Evolutionary conservation across 331 rosid species (phyloP).

Genomic region (Quercus lobata): DNA sequence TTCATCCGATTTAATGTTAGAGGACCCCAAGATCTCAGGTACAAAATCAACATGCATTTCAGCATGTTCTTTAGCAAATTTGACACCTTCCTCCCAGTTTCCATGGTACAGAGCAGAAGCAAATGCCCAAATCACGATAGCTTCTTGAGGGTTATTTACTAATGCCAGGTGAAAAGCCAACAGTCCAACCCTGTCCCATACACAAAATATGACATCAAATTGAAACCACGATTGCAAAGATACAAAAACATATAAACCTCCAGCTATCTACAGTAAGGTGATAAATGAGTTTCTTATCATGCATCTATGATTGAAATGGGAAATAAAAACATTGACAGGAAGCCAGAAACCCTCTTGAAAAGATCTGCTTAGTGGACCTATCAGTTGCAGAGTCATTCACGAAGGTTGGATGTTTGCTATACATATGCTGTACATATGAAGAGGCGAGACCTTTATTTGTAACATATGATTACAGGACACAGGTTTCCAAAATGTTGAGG

Average conservation of each 20-base stretch:
- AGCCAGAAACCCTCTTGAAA: neutral
- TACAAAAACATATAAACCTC: conserved; percentile 12
- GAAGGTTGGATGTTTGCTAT: neutral
- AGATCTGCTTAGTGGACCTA: neutral
- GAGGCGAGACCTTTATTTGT: neutral
- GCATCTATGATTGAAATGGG: neutral
- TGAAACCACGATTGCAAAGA: neutral
- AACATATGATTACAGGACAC: neutral
- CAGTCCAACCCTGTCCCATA: conserved; percentile 64
- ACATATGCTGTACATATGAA: neutral
- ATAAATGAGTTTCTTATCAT: neutral
- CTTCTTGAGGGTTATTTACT: conserved; percentile 67
- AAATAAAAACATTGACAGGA: neutral
- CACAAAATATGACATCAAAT: conserved; percentile 24
- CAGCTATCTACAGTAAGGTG: neutral
- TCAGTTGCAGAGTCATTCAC: neutral
- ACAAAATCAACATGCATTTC: conserved; percentile 36
- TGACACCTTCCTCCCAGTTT: conserved; percentile 61
- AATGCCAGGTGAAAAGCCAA: conserved; percentile 82
- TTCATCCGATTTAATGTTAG: conserved; percentile 40
- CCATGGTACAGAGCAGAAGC: conserved; percentile 83
- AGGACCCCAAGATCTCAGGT: conserved; percentile 62
- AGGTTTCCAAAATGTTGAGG: neutral
- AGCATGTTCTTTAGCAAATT: conserved; percentile 59
- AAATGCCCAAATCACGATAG: conserved; percentile 53